Percentiles rank a stretch among this genome's conserved stretches.
Conservation (phyloP, 179 eudicot genomes). For the Camellia oleifera region DNA sequence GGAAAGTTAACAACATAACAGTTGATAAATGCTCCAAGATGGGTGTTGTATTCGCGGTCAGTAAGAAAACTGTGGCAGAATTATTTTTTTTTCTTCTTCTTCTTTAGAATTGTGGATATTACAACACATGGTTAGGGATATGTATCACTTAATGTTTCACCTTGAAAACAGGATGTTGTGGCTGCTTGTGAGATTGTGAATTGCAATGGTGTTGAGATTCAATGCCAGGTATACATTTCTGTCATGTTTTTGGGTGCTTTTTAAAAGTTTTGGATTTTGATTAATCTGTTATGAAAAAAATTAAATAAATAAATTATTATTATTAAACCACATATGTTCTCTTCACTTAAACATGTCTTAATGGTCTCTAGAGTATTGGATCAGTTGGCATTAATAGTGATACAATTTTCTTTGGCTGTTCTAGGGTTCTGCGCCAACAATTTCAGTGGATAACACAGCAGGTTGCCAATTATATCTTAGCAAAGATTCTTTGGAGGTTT, state of each 20-base stretch:
- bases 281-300: not conserved
- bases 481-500: constrained; percentile 72
- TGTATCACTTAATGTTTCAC: constrained; percentile 12
- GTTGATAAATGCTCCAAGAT: constrained; percentile 90
- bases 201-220: constrained; percentile 89
- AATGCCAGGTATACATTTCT: constrained; percentile 69
- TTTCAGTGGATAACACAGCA: constrained; percentile 85
- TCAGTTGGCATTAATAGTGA: not conserved
- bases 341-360: too few relatives aligned
- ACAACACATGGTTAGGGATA: not conserved
- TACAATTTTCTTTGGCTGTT: constrained; percentile 10
- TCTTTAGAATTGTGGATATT: not conserved
- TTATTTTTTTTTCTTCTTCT: not conserved
- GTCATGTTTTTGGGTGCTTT: not conserved
- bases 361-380: not conserved
- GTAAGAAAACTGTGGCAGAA: constrained; percentile 18
- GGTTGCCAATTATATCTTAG: constrained; percentile 95
- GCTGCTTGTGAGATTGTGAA: constrained; percentile 98
- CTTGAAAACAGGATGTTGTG: constrained; percentile 76
- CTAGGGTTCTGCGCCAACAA: constrained; percentile 94
- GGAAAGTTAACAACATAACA: constrained; percentile 95
- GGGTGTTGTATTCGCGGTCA: constrained; percentile 87
- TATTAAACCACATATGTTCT: not conserved
- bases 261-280: not conserved
- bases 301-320: not conserved